A percentile compares a stretch with the other conserved stretches of the same genome.
These are phyloP conservation scores for Nothomitra cinnamomea DNA, from an alignment of 2,329 filamentous ascomycete genomes.

Conservation along the genomic window DNA sequence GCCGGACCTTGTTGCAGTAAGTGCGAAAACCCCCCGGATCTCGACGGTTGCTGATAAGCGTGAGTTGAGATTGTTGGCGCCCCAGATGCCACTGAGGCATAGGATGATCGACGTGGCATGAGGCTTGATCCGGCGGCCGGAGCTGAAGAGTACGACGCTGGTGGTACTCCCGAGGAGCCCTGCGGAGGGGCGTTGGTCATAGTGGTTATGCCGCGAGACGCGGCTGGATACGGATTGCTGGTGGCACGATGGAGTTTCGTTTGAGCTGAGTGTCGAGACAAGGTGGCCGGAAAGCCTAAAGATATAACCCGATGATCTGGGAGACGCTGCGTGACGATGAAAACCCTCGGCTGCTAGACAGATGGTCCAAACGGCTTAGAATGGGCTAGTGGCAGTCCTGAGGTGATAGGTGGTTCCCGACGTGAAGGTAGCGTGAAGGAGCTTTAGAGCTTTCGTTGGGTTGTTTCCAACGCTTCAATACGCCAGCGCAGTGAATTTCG, in stretches of 20 bases:
- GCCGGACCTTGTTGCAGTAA: constrained; percentile 34
- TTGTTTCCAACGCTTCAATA: neutral
- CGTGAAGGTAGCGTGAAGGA: neutral
- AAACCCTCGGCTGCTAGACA: too few species aligned
- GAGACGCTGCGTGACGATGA: neutral
- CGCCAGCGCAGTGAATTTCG: neutral
- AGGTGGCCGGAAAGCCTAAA: neutral
- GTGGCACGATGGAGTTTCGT: neutral
- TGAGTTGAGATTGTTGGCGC: constrained; percentile 21
- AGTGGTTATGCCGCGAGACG: constrained; percentile 9
- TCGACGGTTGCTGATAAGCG: constrained; percentile 19
- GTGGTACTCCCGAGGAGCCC: constrained; percentile 23
- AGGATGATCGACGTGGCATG: constrained; percentile 17
- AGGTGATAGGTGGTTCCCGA: too few species aligned
- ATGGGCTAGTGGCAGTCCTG: too few species aligned
- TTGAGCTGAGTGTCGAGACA: neutral
- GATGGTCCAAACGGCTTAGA: too few species aligned
- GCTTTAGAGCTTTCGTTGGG: neutral
- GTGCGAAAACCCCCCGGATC: constrained; percentile 33
- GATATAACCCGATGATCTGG: neutral
- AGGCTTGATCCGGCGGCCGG: constrained; percentile 19
- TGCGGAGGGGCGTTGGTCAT: constrained; percentile 28
- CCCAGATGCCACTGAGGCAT: constrained; percentile 27
- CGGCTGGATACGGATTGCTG: constrained; percentile 1
- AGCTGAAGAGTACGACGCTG: constrained; percentile 18